These are phyloP conservation scores for Xylaria cubensis DNA, from an alignment of 495 filamentous ascomycete genomes.

Conservation along the genomic window DNA sequence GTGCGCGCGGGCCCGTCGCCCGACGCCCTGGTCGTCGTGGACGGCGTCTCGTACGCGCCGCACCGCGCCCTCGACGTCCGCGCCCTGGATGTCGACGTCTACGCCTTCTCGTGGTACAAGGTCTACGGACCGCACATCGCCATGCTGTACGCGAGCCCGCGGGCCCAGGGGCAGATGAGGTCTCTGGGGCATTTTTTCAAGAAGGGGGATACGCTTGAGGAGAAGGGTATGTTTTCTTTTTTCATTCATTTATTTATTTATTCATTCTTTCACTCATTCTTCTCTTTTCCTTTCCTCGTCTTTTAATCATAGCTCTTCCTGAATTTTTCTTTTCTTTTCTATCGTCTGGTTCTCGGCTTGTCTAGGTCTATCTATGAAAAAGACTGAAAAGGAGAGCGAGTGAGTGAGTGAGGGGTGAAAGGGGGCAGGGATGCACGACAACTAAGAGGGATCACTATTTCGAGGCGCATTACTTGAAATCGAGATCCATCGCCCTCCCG, in stretches of 20 bases:
- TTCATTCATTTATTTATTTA: too few relatives aligned
- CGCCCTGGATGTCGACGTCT: slow-evolving; percentile 72
- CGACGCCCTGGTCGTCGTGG: slow-evolving; percentile 51
- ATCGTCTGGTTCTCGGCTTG: background rate
- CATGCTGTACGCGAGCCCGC: slow-evolving; percentile 65
- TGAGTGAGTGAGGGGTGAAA: background rate
- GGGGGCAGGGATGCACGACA: background rate
- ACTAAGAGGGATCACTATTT: background rate
- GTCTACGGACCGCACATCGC: slow-evolving; percentile 76
- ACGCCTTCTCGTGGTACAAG: slow-evolving; percentile 80
- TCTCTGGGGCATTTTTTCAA: slow-evolving; percentile 75
- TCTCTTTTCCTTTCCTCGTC: background rate
- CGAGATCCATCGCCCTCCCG: background rate
- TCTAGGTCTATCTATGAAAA: background rate
- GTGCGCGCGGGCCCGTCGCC: slow-evolving; percentile 53
- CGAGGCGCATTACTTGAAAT: background rate
- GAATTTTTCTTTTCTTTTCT: background rate
- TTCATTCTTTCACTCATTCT: background rate
- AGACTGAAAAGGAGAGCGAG: background rate
- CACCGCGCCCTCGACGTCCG: slow-evolving; percentile 73
- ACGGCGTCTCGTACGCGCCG: slow-evolving; percentile 75
- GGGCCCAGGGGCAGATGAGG: slow-evolving; percentile 55
- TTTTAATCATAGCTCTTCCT: background rate
- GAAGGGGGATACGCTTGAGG: slow-evolving; percentile 57
- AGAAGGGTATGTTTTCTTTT: slow-evolving; percentile 50